Evolutionary conservation across 2,329 filamentous ascomycete species (phyloP).

Genomic region (Neonectria hederae): DNA sequence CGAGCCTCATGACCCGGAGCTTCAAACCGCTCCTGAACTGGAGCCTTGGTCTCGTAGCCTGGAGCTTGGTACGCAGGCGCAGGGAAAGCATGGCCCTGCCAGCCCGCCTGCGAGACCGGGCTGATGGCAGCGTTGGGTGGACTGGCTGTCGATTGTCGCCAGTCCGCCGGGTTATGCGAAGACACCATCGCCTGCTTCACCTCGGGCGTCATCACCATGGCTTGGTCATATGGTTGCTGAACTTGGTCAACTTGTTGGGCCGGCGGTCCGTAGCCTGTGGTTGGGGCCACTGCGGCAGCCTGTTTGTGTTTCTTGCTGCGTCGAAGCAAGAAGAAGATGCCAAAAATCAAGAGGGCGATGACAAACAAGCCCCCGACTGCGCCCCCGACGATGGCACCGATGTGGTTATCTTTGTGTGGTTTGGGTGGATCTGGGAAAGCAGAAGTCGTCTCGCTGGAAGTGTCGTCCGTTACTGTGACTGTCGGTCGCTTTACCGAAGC

Average conservation of each 20-base stretch:
- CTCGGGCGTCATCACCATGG: neutral
- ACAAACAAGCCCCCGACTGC: constrained; percentile 21
- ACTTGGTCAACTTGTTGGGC: no score
- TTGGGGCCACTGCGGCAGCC: neutral
- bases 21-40: neutral
- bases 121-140: constrained; percentile 8
- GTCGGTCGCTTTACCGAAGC: neutral
- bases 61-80: neutral
- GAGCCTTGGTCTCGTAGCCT: neutral
- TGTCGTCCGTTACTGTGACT: neutral
- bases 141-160: constrained; percentile 17
- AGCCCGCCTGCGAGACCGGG: constrained; percentile 18
- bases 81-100: constrained; percentile 9
- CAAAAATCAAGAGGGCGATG: constrained; percentile 16
- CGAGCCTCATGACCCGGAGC: neutral
- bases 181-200: constrained; percentile 2
- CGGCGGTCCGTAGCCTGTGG: neutral
- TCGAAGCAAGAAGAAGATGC: constrained; percentile 17
- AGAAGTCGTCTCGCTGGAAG: neutral
- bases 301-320: constrained; percentile 13
- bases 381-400: constrained; percentile 29
- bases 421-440: neutral
- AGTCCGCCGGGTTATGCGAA: constrained; percentile 21
- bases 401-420: neutral
- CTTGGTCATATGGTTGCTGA: neutral